Percentiles rank a stretch among this genome's conserved stretches.
Conservation (phyloP, 306 rosid genomes). For the Begonia peltatifolia region DNA sequence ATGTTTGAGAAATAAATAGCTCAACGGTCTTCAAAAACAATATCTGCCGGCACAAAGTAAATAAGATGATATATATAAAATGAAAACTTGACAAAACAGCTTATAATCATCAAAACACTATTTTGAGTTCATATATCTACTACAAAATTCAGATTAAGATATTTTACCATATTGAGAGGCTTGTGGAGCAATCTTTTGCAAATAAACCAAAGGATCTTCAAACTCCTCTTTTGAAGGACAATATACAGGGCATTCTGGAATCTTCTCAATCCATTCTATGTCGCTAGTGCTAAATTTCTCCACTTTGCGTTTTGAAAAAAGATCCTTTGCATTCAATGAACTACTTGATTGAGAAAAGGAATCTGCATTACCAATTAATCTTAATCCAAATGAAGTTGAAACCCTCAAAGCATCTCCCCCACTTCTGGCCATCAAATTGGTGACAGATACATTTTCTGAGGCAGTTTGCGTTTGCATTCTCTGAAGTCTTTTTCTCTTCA, state of each 20-base stretch:
- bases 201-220: conserved; percentile 77
- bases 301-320: conserved; percentile 60
- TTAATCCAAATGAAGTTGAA: conserved; percentile 50
- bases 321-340: conserved; percentile 16
- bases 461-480: conserved; percentile 32
- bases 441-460: conserved; percentile 25
- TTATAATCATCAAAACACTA: no score
- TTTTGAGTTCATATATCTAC: no score
- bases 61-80: no score
- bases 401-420: conserved; percentile 88
- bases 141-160: not conserved
- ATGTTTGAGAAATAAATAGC: no score
- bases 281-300: conserved; percentile 70
- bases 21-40: no score
- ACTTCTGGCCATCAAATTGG: conserved; percentile 60
- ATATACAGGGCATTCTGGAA: conserved; percentile 86
- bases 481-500: conserved; percentile 71
- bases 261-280: conserved; percentile 72
- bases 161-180: conserved; percentile 79
- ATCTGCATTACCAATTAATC: conserved; percentile 43
- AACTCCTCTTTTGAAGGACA: conserved; percentile 87
- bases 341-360: conserved; percentile 12
- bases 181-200: conserved; percentile 93
- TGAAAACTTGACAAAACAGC: no score
- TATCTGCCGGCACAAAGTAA: no score